A percentile compares a stretch with the other conserved stretches of the same genome.
These are phyloP conservation scores for Rutidosis leptorrhynchoides DNA, from an alignment of 129 eudicot genomes.

Conservation along the genomic window DNA sequence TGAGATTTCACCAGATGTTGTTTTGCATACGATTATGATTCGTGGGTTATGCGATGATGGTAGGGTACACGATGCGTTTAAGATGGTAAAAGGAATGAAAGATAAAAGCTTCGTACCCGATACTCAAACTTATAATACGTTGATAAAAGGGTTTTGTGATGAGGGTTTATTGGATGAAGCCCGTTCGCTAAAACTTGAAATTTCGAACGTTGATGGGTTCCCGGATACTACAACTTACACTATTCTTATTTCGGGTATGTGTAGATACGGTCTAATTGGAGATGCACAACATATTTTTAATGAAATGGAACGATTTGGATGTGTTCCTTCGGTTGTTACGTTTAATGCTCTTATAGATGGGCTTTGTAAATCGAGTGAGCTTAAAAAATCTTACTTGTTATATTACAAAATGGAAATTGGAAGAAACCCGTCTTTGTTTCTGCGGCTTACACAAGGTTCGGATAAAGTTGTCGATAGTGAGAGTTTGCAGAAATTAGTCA, in stretches of 20 bases:
- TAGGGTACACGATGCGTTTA: conserved; percentile 53
- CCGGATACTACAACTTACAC: conserved; percentile 63
- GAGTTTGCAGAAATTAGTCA: conserved; percentile 47
- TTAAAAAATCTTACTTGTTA: conserved; percentile 53
- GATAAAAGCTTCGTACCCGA: conserved; percentile 55
- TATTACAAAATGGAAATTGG: conserved; percentile 77
- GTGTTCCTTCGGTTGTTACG: conserved; percentile 63
- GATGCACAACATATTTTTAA: conserved; percentile 60
- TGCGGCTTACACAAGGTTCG: conserved; percentile 68
- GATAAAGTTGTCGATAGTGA: conserved; percentile 55
- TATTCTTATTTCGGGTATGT: conserved; percentile 71
- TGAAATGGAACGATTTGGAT: conserved; percentile 80
- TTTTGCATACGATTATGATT: conserved; percentile 67
- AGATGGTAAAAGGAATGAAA: conserved; percentile 51
- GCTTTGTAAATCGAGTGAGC: conserved; percentile 64
- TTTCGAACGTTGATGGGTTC: conserved; percentile 42
- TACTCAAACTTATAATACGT: conserved; percentile 61
- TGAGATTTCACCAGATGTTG: conserved; percentile 57
- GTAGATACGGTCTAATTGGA: conserved; percentile 61
- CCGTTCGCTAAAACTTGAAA: conserved; percentile 58
- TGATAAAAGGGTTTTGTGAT: conserved; percentile 78
- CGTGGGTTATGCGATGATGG: conserved; percentile 59
- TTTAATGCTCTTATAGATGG: conserved; percentile 84
- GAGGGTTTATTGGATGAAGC: conserved; percentile 60
- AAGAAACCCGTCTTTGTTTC: conserved; percentile 66